Conservation (phyloP, 1,284 basidiomycete species). For the Austroboletus niveus region DNA sequence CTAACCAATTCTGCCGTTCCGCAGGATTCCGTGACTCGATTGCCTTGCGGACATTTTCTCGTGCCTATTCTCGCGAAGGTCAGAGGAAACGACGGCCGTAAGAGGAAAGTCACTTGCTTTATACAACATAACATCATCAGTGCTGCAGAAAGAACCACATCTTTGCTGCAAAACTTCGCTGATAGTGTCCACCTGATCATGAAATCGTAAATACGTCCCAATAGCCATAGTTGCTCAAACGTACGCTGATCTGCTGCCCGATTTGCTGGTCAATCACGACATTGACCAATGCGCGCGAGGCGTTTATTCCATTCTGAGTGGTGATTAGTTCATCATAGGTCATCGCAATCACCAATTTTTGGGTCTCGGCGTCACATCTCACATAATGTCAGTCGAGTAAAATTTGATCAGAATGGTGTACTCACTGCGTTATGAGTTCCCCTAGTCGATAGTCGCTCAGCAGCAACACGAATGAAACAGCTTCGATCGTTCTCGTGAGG, state of each 20-base stretch:
- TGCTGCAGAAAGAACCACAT: conserved; percentile 96
- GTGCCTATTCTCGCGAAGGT: conserved; percentile 55
- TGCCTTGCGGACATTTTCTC: conserved; percentile 90
- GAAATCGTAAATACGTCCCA: conserved; percentile 9
- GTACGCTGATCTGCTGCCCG: conserved; percentile 89
- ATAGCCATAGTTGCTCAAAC: conserved; percentile 23
- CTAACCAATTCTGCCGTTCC: conserved; percentile 75
- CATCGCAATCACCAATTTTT: conserved; percentile 63
- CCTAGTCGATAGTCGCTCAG: conserved; percentile 88
- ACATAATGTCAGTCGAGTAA: conserved; percentile 11
- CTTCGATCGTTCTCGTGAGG: conserved; percentile 83
- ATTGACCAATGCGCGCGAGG: conserved; percentile 87
- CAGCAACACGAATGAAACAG: conserved; percentile 89
- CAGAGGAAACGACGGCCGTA: conserved; percentile 1
- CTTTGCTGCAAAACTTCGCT: conserved; percentile 92
- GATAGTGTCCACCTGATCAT: conserved; percentile 84
- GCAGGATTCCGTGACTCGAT: conserved; percentile 73
- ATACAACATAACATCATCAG: conserved; percentile 97
- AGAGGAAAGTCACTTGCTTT: conserved; percentile 55
- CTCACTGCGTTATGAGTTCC: conserved; percentile 81
- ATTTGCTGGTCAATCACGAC: conserved; percentile 98
- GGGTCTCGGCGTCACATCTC: conserved; percentile 70
- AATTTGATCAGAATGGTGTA: conserved; percentile 13
- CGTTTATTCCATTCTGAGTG: conserved; percentile 75
- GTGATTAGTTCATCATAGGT: conserved; percentile 88